Conservation (phyloP, 768 basidiomycete genomes). For the Phylloporus sp. region DNA sequence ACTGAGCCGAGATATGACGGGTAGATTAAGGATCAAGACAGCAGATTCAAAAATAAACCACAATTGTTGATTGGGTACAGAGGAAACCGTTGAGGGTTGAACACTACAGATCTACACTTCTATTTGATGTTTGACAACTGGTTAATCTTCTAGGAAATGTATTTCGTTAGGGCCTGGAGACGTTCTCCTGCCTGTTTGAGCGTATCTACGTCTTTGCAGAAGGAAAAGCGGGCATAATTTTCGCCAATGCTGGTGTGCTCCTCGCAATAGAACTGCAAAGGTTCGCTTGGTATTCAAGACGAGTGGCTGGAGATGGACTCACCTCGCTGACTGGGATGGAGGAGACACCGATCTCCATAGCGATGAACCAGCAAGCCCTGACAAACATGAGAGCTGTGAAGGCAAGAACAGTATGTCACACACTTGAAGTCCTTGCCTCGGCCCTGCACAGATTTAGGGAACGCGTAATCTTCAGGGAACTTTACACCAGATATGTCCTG, state of each 20-base stretch:
- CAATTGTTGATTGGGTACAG: not conserved
- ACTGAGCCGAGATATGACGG: not conserved
- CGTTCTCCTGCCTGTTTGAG: conserved; percentile 78
- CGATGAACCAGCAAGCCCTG: conserved; percentile 95
- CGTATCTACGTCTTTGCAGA: conserved; percentile 93
- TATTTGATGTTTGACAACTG: not conserved
- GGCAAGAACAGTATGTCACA: conserved; percentile 13
- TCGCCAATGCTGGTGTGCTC: conserved; percentile 86
- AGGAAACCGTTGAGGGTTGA: not conserved
- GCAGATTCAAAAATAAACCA: not conserved
- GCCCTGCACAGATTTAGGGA: conserved; percentile 70
- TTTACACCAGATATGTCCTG: conserved; percentile 75
- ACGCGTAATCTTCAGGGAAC: conserved; percentile 82
- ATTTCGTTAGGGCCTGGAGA: conserved; percentile 72
- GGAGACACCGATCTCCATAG: conserved; percentile 84
- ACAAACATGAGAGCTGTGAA: conserved; percentile 9
- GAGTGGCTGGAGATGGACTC: conserved; percentile 19
- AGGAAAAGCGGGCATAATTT: conserved; percentile 82
- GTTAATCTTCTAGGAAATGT: conserved; percentile 32
- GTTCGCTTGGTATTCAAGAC: conserved; percentile 4
- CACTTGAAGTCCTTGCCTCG: conserved; percentile 87
- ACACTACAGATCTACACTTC: not conserved
- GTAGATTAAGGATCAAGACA: not conserved
- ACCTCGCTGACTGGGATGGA: conserved; percentile 96
- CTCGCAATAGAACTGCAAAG: conserved; percentile 79